Evolutionary conservation across 2,329 filamentous ascomycete species (phyloP), one percentile per base, ranked within the genome.

Genomic region (Fusarium sp.): DNA sequence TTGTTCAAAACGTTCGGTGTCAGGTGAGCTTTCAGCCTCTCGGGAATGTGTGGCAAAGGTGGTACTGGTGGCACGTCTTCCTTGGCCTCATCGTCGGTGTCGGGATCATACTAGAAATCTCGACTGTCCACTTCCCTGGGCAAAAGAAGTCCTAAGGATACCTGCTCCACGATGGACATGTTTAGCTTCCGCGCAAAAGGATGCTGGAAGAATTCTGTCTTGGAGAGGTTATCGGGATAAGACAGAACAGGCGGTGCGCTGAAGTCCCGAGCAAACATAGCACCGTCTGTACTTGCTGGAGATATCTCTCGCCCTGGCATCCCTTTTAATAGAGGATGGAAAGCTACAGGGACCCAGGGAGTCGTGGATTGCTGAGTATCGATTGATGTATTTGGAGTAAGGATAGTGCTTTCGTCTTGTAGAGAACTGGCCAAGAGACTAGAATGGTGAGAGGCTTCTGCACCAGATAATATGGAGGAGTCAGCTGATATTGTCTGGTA

Each of bases 311-410:
- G 75, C 3, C 80, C 80, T 1, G 80, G 79, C 56, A 79, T 75
- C 7, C 80, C 78, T 49, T 65, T 73, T 11, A 81, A 73, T 0
- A 81, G 73, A 85, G 80, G 94, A 32, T 75, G 72, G 1, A 71
- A 71, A 9, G 65, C 60, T 6, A 67, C 49, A 22, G 65, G 60
- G 1, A 59, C 56, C 2, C 66, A 58, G 6, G 50, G 32, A 4
- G 47, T 48, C 5, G 20, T 47, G 6, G 47, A 48, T 10, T 52
- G 20, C 43, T 51, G 51, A 22, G 51, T 40, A 20, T 43, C 53
- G 17, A 58, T 49, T 8, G 64, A 62, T 19, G 44, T 46, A 37
- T 55, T 54, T n/a, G 51, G 37, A 10, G 49, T 69, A 8, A 57
- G 57, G 32, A 62, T 32, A 8, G 56, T 47, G n/a, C 47, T 67